Conservation (phyloP, 495 filamentous ascomycete species). For the Hyaloscypha finlandica region DNA sequence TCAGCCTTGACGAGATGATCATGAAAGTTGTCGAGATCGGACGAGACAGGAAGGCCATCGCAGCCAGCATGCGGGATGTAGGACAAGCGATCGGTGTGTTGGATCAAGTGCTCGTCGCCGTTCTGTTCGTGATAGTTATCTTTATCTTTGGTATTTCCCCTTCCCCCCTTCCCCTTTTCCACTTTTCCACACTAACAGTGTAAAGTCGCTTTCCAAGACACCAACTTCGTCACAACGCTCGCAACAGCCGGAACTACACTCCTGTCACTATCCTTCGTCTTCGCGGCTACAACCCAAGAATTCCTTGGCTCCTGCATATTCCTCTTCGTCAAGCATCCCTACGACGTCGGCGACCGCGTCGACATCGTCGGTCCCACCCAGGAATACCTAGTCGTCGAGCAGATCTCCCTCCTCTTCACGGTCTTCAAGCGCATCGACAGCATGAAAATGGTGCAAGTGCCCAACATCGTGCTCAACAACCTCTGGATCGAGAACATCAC, state of each 20-base stretch:
- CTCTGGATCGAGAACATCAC: conserved; percentile 93
- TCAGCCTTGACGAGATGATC: conserved; percentile 94
- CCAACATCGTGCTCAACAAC: conserved; percentile 88
- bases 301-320: conserved; percentile 96
- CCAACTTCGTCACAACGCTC: conserved; percentile 80
- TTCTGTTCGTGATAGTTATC: conserved; percentile 77
- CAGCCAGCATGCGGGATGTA: conserved; percentile 93
- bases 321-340: conserved; percentile 93
- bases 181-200: conserved; percentile 29
- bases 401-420: conserved; percentile 93
- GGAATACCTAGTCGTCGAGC: conserved; percentile 80
- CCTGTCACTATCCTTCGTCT: conserved; percentile 92
- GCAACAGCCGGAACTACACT: conserved; percentile 94
- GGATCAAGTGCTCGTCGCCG: conserved; percentile 76
- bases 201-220: conserved; percentile 73
- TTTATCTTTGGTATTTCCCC: conserved; percentile 76
- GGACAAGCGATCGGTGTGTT: conserved; percentile 91
- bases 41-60: conserved; percentile 80
- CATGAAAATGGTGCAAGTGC: conserved; percentile 78
- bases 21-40: conserved; percentile 80
- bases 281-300: conserved; percentile 88
- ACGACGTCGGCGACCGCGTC: conserved; percentile 90
- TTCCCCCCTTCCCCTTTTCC: no score
- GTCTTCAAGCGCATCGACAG: conserved; percentile 83
- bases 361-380: conserved; percentile 66